phyloP scores from a whole-genome alignment of 495 filamentous ascomycete genomes.

The Lasiosphaeria miniovina region DNA sequence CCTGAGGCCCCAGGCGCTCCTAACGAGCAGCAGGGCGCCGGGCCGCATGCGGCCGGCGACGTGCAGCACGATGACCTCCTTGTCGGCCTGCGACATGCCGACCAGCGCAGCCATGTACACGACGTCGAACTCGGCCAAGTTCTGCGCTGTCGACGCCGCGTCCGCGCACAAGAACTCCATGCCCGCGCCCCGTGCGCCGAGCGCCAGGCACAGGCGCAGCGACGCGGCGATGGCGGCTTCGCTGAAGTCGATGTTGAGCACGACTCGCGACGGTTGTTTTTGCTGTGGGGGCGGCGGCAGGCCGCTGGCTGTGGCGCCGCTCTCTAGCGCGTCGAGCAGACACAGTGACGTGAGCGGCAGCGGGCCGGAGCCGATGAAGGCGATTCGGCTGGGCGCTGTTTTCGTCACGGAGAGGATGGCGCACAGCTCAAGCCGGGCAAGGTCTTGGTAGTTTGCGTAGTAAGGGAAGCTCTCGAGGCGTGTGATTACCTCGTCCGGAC shows the following conservation, averaged over 20 bases:
- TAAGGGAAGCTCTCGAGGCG: constrained; percentile 27
- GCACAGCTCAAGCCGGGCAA: constrained; percentile 29
- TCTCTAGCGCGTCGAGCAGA: constrained; percentile 21
- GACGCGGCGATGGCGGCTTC: constrained; percentile 22
- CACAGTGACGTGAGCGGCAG: constrained; percentile 30
- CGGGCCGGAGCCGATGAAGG: constrained; percentile 33
- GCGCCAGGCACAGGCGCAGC: constrained; percentile 7
- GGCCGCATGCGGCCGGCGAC: constrained; percentile 21
- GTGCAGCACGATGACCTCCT: constrained; percentile 26
- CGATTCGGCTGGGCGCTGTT: constrained; percentile 15
- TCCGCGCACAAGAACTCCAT: constrained; percentile 33
- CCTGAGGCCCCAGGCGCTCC: constrained; percentile 27
- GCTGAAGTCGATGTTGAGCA: constrained; percentile 28
- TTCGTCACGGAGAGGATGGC: constrained; percentile 25
- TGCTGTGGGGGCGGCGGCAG: not conserved
- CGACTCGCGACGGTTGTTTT: not conserved
- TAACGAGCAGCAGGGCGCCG: constrained; percentile 25
- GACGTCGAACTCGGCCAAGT: constrained; percentile 26
- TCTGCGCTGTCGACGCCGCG: constrained; percentile 7
- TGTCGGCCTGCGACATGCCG: constrained; percentile 24
- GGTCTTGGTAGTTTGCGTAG: constrained; percentile 31
- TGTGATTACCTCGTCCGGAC: constrained; percentile 12
- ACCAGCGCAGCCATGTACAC: constrained; percentile 34
- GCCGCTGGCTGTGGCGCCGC: not conserved
- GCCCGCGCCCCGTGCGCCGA: constrained; percentile 19